A percentile compares a stretch with the other conserved stretches of the same genome.
Evolutionary conservation across 371 early-diverging fungal genomes (phyloP).

Genomic region (Catenaria anguillulae): DNA sequence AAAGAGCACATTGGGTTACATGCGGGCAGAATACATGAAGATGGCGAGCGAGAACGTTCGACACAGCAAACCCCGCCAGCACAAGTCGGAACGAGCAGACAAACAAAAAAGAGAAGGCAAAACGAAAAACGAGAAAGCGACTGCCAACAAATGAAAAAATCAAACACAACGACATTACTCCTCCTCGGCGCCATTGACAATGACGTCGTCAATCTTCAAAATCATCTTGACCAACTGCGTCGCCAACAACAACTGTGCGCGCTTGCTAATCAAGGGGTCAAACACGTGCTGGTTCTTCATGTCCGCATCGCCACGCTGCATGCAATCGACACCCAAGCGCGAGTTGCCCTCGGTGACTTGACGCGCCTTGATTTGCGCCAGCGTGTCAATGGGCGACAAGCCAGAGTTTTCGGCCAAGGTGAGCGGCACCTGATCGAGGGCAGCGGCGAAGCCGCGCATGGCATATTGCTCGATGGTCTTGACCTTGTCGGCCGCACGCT

Average conservation of each 20-base stretch:
- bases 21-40: too few relatives aligned
- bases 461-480: slow-evolving; percentile 94
- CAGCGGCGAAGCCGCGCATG: slow-evolving; percentile 92
- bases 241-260: slow-evolving; percentile 93
- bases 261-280: slow-evolving; percentile 97
- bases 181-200: slow-evolving; percentile 26
- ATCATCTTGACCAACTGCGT: slow-evolving; percentile 99
- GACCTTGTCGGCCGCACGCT: slow-evolving; percentile 79
- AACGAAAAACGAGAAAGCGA: too few relatives aligned
- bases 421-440: slow-evolving; percentile 94
- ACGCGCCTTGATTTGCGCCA: slow-evolving; percentile 83
- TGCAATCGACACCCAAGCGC: slow-evolving; percentile 92
- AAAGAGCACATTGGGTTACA: too few relatives aligned
- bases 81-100: too few relatives aligned
- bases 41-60: too few relatives aligned
- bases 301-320: slow-evolving; percentile 77
- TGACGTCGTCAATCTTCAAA: slow-evolving; percentile 91
- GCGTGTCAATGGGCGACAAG: slow-evolving; percentile 84
- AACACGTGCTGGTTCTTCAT: slow-evolving; percentile 96
- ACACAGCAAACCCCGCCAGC: too few relatives aligned
- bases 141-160: too few relatives aligned
- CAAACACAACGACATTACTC: too few relatives aligned
- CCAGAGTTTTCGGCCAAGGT: slow-evolving; percentile 97
- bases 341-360: slow-evolving; percentile 77
- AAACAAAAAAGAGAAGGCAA: too few relatives aligned